Conservation (phyloP, 2,329 filamentous ascomycete genomes). For the Rutstroemia sp. region DNA sequence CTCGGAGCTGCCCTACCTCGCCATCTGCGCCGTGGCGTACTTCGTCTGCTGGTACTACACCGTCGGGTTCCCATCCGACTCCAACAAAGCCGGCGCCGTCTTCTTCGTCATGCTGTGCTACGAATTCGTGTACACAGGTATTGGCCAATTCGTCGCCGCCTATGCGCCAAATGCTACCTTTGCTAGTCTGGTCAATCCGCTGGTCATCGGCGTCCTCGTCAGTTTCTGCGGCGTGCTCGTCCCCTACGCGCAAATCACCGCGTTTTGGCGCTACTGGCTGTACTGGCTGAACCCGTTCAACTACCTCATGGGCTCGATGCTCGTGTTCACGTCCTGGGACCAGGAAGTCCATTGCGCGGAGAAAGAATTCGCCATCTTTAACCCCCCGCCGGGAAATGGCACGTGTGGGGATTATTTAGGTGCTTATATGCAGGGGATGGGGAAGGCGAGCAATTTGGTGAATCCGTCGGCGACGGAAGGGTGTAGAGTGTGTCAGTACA, state of each 20-base stretch:
- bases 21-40: constrained; percentile 38
- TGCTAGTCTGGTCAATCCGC: constrained; percentile 48
- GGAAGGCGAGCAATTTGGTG: constrained; percentile 42
- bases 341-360: constrained; percentile 39
- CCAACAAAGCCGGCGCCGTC: constrained; percentile 41
- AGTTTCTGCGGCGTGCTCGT: constrained; percentile 72
- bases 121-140: constrained; percentile 43
- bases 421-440: constrained; percentile 42
- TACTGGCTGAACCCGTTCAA: constrained; percentile 56
- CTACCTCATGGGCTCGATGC: constrained; percentile 50
- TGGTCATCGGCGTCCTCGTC: constrained; percentile 51
- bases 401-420: constrained; percentile 51
- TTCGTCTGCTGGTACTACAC: constrained; percentile 52
- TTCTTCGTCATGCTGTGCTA: constrained; percentile 42
- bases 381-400: constrained; percentile 38
- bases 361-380: constrained; percentile 41
- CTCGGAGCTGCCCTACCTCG: constrained; percentile 39
- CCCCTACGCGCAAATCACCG: constrained; percentile 57
- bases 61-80: constrained; percentile 40
- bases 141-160: constrained; percentile 57
- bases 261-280: constrained; percentile 51
- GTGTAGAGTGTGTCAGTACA: constrained; percentile 57
- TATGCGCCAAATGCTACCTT: constrained; percentile 56
- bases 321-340: constrained; percentile 45
- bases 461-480: constrained; percentile 50